A percentile compares a stretch with the other conserved stretches of the same genome.
Evolutionary conservation across 805 yeast genomes (phyloP).

Genomic region (Candida corydali): DNA sequence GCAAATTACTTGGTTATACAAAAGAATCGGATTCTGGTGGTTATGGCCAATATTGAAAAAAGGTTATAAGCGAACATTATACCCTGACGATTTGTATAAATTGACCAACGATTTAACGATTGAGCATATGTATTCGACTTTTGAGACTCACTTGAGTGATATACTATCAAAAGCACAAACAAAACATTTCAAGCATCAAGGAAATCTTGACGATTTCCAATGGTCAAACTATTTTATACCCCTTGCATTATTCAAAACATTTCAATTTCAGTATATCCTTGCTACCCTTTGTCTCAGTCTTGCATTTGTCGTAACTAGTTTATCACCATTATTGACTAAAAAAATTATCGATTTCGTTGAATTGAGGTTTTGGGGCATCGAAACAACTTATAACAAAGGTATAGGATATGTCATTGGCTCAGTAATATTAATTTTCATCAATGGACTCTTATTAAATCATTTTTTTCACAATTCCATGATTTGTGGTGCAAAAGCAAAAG

Average conservation of each 20-base stretch:
- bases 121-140: slow-evolving; percentile 29
- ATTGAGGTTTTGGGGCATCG: slow-evolving; percentile 40
- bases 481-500: slow-evolving; percentile 38
- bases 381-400: slow-evolving; percentile 50
- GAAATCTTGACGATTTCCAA: slow-evolving; percentile 22
- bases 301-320: slow-evolving; percentile 47
- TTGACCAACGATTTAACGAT: slow-evolving; percentile 33
- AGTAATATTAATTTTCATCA: slow-evolving; percentile 47
- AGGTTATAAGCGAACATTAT: slow-evolving; percentile 38
- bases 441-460: slow-evolving; percentile 39
- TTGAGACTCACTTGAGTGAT: slow-evolving; percentile 20
- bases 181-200: slow-evolving; percentile 16
- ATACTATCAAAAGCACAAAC: slow-evolving; percentile 17
- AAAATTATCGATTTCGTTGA: slow-evolving; percentile 64
- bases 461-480: slow-evolving; percentile 40
- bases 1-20: slow-evolving; percentile 33
- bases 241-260: slow-evolving; percentile 46
- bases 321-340: slow-evolving; percentile 65
- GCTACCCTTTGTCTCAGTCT: slow-evolving; percentile 39
- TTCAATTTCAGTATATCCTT: slow-evolving; percentile 39
- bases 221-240: slow-evolving; percentile 42
- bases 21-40: slow-evolving; percentile 39
- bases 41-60: slow-evolving; percentile 34
- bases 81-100: slow-evolving; percentile 34
- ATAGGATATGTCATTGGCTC: slow-evolving; percentile 76